Conservation (phyloP, 257 asterid genomes). For the Marsdenia floribunda region DNA sequence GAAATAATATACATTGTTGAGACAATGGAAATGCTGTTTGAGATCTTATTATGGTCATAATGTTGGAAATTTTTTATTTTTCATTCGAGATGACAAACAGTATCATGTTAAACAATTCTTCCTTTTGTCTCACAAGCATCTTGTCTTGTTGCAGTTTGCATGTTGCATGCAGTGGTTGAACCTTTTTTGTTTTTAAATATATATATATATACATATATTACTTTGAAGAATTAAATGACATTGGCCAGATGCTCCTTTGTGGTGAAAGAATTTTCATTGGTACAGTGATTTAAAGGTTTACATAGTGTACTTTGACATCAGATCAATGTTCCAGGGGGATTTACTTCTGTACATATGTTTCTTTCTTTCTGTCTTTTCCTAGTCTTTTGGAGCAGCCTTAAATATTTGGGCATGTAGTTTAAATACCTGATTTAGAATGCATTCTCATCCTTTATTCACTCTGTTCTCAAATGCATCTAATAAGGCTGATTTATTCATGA, state of each 20-base stretch:
- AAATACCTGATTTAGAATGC: neutral
- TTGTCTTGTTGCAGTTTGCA: neutral
- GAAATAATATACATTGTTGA: neutral
- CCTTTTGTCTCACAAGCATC: neutral
- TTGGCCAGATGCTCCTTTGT: neutral
- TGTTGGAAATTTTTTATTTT: neutral
- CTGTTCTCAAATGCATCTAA: neutral
- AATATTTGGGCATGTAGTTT: neutral
- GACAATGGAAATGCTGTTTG: neutral
- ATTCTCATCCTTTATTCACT: neutral
- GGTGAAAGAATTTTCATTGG: neutral
- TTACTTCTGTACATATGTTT: neutral
- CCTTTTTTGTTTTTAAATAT: no score
- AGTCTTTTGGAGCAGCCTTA: neutral
- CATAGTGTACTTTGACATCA: neutral
- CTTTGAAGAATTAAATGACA: neutral
- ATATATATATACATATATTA: neutral
- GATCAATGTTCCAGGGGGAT: neutral
- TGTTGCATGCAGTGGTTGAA: no score
- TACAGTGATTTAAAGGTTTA: neutral
- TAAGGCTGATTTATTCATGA: neutral
- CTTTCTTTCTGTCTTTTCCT: neutral
- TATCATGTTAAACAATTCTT: neutral
- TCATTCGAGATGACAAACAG: neutral
- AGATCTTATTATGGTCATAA: neutral